Percentiles rank a stretch among this genome's conserved stretches.
Conservation (phyloP, 73 alveolate species). For the Paramecium tetraurelia region DNA sequence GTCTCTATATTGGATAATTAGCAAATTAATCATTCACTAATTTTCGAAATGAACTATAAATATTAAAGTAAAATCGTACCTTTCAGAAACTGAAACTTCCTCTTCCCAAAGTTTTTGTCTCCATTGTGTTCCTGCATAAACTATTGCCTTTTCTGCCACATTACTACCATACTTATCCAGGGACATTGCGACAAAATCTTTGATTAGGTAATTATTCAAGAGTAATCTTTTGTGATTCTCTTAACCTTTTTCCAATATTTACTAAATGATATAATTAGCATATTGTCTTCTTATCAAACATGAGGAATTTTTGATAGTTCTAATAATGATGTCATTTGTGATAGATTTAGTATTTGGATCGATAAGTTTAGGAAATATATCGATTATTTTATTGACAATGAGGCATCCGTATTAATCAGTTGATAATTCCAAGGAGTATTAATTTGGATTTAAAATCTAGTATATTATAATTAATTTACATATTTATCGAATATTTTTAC, state of each 20-base stretch:
- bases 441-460: neutral
- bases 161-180: constrained; percentile 64
- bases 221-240: constrained; percentile 39
- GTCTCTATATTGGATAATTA: constrained; percentile 32
- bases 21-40: constrained; percentile 61
- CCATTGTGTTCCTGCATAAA: constrained; percentile 41
- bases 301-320: constrained; percentile 37
- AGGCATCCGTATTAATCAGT: constrained; percentile 61
- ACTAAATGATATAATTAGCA: constrained; percentile 49
- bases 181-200: constrained; percentile 37
- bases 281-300: constrained; percentile 52
- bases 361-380: neutral
- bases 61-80: neutral
- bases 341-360: neutral
- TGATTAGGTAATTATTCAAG: neutral
- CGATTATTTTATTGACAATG: constrained; percentile 45
- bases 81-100: constrained; percentile 45
- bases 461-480: neutral
- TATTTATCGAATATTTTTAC: neutral
- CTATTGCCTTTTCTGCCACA: constrained; percentile 59
- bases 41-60: constrained; percentile 26
- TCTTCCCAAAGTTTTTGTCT: constrained; percentile 45
- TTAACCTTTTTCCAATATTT: constrained; percentile 54
- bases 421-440: constrained; percentile 10
- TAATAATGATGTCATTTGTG: constrained; percentile 35